Evolutionary conservation across 2,329 filamentous ascomycete species (phyloP).

Genomic region (Sporothrix dimorphospora): DNA sequence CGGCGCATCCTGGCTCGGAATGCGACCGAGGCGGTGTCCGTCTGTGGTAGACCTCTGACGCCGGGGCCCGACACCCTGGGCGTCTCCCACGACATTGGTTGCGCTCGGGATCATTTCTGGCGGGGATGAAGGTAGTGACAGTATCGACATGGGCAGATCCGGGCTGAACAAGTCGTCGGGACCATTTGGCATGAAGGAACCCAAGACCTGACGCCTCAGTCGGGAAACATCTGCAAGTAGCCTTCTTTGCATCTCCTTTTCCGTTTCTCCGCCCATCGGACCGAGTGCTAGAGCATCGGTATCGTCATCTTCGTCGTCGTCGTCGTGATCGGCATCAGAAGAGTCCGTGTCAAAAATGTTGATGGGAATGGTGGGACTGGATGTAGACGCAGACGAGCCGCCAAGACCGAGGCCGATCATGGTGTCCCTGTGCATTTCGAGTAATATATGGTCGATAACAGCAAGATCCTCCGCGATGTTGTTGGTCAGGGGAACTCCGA

Average conservation of each 20-base stretch:
- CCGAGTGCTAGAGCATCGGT: neutral
- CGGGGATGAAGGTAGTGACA: neutral
- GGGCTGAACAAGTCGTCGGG: too few relatives aligned
- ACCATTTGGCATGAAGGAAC: neutral
- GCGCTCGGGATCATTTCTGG: neutral
- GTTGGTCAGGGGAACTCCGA: neutral
- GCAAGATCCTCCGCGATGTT: neutral
- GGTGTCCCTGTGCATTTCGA: neutral
- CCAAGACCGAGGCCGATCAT: neutral
- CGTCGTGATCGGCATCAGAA: neutral
- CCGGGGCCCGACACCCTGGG: neutral
- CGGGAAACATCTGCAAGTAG: neutral
- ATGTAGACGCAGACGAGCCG: neutral
- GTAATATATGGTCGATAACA: neutral
- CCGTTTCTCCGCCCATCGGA: neutral
- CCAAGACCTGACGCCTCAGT: neutral
- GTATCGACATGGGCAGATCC: neutral
- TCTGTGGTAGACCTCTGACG: neutral
- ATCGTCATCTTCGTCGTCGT: neutral
- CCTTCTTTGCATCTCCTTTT: neutral
- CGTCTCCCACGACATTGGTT: neutral
- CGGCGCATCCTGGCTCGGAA: neutral
- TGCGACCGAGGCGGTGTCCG: neutral
- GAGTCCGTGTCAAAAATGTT: too few relatives aligned
- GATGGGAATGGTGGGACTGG: too few relatives aligned